phyloP scores from a whole-genome alignment of 176 grass and related monocot genomes.

The Echinochloa phyllopogon region DNA sequence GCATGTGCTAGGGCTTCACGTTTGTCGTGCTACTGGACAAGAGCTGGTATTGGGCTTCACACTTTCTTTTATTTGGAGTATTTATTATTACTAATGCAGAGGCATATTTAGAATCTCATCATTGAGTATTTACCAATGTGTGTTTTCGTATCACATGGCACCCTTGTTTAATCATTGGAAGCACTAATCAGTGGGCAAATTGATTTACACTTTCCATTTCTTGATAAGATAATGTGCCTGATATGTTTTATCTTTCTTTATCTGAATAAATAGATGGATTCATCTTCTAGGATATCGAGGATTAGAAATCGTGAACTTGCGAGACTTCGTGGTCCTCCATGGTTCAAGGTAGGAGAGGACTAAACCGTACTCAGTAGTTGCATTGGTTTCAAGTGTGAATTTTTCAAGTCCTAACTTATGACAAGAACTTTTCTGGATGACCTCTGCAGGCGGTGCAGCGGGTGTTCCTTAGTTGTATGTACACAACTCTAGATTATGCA shows the following conservation, averaged over 20 bases:
- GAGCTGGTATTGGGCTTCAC: constrained; percentile 70
- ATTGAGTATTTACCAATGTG: not conserved
- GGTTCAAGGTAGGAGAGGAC: constrained; percentile 77
- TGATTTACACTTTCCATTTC: not conserved
- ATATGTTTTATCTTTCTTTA: constrained; percentile 29
- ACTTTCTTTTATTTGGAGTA: constrained; percentile 27
- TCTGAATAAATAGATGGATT: constrained; percentile 85
- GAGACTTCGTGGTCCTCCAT: constrained; percentile 81
- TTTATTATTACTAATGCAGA: constrained; percentile 24
- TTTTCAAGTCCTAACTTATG: constrained; percentile 8
- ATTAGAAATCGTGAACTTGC: constrained; percentile 93
- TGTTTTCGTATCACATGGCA: not conserved
- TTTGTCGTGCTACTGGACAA: constrained; percentile 96
- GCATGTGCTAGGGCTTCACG: constrained; percentile 88
- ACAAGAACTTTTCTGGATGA: constrained; percentile 30
- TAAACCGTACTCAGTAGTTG: constrained; percentile 19
- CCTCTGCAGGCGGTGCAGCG: constrained; percentile 73
- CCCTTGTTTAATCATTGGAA: constrained; percentile 11
- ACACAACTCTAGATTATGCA: constrained; percentile 93
- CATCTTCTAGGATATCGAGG: constrained; percentile 94
- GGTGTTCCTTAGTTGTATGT: constrained; percentile 73
- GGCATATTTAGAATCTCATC: not conserved
- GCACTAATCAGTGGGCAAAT: not conserved
- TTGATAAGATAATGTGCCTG: constrained; percentile 31
- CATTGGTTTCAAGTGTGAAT: constrained; percentile 34